These are phyloP conservation scores for Elaeis guineensis DNA, from an alignment of 176 grass and related monocot genomes.

Conservation along the genomic window DNA sequence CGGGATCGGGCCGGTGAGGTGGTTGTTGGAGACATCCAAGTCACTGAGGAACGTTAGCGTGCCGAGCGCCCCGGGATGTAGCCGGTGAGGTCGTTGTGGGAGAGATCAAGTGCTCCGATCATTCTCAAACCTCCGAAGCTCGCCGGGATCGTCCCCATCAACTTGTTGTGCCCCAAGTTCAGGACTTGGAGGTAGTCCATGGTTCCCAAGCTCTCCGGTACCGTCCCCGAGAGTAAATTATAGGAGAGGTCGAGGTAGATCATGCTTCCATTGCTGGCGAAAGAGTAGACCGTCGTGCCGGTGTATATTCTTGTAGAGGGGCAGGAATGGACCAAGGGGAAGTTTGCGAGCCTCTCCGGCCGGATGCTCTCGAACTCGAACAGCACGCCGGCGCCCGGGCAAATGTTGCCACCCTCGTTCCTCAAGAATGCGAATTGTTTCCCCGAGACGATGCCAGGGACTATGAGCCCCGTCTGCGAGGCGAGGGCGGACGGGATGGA, in stretches of 20 bases:
- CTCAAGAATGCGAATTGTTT: conserved; percentile 89
- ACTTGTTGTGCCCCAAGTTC: conserved; percentile 71
- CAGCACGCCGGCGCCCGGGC: conserved; percentile 77
- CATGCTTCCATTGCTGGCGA: conserved; percentile 73
- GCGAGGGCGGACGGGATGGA: conserved; percentile 44
- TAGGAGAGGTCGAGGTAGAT: conserved; percentile 95
- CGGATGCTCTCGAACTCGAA: conserved; percentile 91
- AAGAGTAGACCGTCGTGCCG: conserved; percentile 57
- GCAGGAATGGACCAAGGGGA: conserved; percentile 50
- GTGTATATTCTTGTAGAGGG: conserved; percentile 77
- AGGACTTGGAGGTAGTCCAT: conserved; percentile 78
- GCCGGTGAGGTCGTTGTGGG: conserved; percentile 67
- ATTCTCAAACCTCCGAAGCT: conserved; percentile 37
- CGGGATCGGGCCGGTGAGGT: conserved; percentile 68
- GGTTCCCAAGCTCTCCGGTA: conserved; percentile 49
- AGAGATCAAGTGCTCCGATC: conserved; percentile 70
- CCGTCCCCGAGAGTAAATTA: conserved; percentile 45
- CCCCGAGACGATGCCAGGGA: conserved; percentile 64
- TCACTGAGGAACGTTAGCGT: conserved; percentile 45
- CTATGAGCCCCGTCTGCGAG: conserved; percentile 55
- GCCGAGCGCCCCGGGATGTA: conserved; percentile 51
- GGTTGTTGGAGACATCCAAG: conserved; percentile 85
- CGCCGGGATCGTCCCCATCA: conserved; percentile 53
- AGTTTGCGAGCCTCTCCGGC: conserved; percentile 55
- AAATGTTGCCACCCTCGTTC: conserved; percentile 90